phyloP scores from a whole-genome alignment of 1,284 basidiomycete genomes.

The Moesziomyces antarcticus region DNA sequence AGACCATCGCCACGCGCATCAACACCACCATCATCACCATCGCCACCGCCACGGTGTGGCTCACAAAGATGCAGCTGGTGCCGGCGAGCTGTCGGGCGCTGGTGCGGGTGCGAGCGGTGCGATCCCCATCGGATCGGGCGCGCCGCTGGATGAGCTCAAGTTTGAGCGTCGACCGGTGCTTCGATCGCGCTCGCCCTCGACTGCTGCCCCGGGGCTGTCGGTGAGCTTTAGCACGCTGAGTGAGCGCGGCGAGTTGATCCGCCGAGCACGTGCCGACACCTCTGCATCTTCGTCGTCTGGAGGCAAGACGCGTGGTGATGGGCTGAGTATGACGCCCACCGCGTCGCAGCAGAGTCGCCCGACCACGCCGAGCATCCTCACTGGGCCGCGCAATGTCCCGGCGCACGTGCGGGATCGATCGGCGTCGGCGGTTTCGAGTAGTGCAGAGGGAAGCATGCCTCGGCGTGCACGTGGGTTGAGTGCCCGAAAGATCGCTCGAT shows the following conservation, averaged over 20 bases:
- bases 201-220: constrained; percentile 28
- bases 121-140: constrained; percentile 10
- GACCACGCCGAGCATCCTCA: constrained; percentile 20
- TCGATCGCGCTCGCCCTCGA: constrained; percentile 55
- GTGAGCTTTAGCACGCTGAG: constrained; percentile 44
- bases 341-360: constrained; percentile 27
- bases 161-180: constrained; percentile 57
- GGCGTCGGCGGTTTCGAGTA: constrained; percentile 11
- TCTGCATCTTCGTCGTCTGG: constrained; percentile 20
- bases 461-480: constrained; percentile 19
- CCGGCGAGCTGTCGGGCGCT: background rate
- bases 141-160: constrained; percentile 35
- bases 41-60: constrained; percentile 7
- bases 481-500: constrained; percentile 11
- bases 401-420: constrained; percentile 24
- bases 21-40: constrained; percentile 28
- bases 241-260: constrained; percentile 15
- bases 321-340: constrained; percentile 36
- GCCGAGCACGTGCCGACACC: constrained; percentile 38
- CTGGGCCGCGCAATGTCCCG: constrained; percentile 12
- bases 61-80: background rate
- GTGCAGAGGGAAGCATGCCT: constrained; percentile 37
- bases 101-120: background rate
- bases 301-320: constrained; percentile 13
- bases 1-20: background rate